A percentile compares a stretch with the other conserved stretches of the same genome.
These are phyloP conservation scores for Saccharomycopsis javanensis DNA, from an alignment of 805 yeast species.

Conservation along the genomic window DNA sequence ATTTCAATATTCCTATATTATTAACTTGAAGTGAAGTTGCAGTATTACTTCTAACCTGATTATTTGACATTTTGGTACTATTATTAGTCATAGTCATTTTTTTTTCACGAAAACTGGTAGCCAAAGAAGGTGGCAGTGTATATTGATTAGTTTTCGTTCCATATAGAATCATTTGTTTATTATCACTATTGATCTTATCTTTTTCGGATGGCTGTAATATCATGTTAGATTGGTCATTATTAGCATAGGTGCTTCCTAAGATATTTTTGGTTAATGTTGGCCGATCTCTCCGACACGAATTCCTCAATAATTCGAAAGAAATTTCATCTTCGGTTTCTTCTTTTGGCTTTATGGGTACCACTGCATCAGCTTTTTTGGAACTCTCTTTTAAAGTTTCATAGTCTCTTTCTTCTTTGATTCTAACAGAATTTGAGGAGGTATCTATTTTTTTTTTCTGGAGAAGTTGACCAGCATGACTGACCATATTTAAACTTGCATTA, in stretches of 20 bases:
- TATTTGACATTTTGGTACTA: too few species aligned
- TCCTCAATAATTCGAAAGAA: background rate
- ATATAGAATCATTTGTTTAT: too few species aligned
- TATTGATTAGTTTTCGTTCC: too few species aligned
- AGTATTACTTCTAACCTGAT: background rate
- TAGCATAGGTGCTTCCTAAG: background rate
- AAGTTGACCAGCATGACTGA: background rate
- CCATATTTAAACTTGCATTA: background rate
- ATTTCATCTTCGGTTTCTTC: background rate
- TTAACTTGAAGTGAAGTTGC: background rate
- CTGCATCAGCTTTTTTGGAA: background rate
- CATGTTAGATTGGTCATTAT: background rate
- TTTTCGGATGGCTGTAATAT: too few species aligned
- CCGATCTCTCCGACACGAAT: background rate
- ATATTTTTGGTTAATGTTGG: background rate
- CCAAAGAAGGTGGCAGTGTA: background rate
- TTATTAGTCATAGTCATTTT: background rate
- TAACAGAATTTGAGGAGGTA: too few species aligned
- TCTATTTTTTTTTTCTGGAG: too few species aligned
- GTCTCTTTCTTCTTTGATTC: background rate
- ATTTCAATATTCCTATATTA: background rate
- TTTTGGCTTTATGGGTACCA: background rate
- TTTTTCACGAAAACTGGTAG: background rate
- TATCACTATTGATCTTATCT: too few species aligned
- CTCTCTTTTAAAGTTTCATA: background rate